Conservation (phyloP, 2,329 filamentous ascomycete genomes). For the Lachnellula hyalina region DNA sequence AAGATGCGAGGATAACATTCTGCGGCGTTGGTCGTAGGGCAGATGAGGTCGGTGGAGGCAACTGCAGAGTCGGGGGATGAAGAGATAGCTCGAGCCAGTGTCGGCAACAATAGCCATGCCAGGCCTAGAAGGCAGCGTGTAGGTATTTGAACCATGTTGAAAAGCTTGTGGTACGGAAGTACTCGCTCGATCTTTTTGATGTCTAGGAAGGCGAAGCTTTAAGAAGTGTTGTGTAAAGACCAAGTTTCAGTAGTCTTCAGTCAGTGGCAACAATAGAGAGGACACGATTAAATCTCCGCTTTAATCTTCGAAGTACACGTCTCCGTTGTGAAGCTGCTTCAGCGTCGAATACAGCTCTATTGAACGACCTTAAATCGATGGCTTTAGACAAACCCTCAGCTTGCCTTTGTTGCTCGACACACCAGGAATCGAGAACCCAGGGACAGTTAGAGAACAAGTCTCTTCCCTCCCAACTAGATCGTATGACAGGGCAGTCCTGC, state of each 20-base stretch:
- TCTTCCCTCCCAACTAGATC: slow-evolving; percentile 29
- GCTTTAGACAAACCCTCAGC: slow-evolving; percentile 27
- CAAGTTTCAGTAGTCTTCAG: slow-evolving; percentile 18
- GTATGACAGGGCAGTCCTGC: slow-evolving; percentile 29
- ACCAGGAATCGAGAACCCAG: slow-evolving; percentile 26
- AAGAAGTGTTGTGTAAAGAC: slow-evolving; percentile 3
- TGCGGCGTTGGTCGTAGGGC: slow-evolving; percentile 51
- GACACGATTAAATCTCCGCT: slow-evolving; percentile 24
- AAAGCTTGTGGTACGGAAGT: background rate
- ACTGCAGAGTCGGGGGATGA: slow-evolving; percentile 18
- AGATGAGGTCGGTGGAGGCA: slow-evolving; percentile 53
- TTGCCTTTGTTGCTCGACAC: slow-evolving; percentile 25
- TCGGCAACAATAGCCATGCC: slow-evolving; percentile 21
- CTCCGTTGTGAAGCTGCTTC: slow-evolving; percentile 24
- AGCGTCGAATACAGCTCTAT: slow-evolving; percentile 20
- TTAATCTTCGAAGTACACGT: slow-evolving; percentile 26
- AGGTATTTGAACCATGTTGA: slow-evolving; percentile 21
- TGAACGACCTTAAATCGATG: slow-evolving; percentile 27
- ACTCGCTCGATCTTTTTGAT: background rate
- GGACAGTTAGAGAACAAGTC: slow-evolving; percentile 21
- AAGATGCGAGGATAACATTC: slow-evolving; percentile 65
- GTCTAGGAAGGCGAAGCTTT: background rate
- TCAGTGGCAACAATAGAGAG: slow-evolving; percentile 22
- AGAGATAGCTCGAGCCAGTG: slow-evolving; percentile 19
- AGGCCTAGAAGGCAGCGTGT: slow-evolving; percentile 17